These are phyloP conservation scores for Auricularia sp. DNA, from an alignment of 768 basidiomycete species.

Conservation along the genomic window DNA sequence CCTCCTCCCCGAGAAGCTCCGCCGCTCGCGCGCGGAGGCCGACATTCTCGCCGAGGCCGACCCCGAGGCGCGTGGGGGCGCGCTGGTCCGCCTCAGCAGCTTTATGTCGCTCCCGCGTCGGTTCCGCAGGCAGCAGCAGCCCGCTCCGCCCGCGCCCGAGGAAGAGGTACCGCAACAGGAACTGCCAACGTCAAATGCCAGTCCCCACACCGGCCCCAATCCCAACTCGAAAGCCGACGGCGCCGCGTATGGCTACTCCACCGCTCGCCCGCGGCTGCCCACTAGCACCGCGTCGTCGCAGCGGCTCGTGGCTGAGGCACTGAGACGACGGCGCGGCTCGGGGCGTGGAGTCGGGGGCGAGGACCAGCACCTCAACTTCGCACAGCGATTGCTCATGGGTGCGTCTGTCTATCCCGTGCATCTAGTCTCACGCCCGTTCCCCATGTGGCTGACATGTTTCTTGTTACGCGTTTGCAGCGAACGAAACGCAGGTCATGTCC, in stretches of 20 bases:
- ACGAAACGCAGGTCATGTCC: slow-evolving; percentile 88
- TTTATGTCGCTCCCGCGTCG: slow-evolving; percentile 47
- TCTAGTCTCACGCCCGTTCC: not conserved
- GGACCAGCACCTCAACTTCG: slow-evolving; percentile 56
- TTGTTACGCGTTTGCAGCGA: slow-evolving; percentile 36
- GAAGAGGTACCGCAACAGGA: not conserved
- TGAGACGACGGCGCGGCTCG: slow-evolving; percentile 13
- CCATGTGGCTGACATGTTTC: too few species aligned
- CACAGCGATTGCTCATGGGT: slow-evolving; percentile 70
- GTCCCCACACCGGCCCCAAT: not conserved
- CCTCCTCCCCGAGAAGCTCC: slow-evolving; percentile 65
- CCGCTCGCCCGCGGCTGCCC: not conserved
- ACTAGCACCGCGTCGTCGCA: not conserved
- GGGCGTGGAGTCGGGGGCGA: not conserved
- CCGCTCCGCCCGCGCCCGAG: not conserved
- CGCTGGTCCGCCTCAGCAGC: slow-evolving; percentile 25
- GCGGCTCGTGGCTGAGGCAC: slow-evolving; percentile 7
- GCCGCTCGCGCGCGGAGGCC: slow-evolving; percentile 32
- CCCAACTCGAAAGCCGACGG: slow-evolving; percentile 46
- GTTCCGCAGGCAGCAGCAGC: slow-evolving; percentile 47
- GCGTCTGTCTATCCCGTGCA: slow-evolving; percentile 6
- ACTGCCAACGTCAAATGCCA: not conserved
- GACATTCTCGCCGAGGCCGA: slow-evolving; percentile 36
- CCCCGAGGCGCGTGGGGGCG: slow-evolving; percentile 26
- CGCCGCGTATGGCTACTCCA: slow-evolving; percentile 67